These are phyloP conservation scores for Calonectria multiphialidica DNA, from an alignment of 2,329 filamentous ascomycete species.

Conservation along the genomic window DNA sequence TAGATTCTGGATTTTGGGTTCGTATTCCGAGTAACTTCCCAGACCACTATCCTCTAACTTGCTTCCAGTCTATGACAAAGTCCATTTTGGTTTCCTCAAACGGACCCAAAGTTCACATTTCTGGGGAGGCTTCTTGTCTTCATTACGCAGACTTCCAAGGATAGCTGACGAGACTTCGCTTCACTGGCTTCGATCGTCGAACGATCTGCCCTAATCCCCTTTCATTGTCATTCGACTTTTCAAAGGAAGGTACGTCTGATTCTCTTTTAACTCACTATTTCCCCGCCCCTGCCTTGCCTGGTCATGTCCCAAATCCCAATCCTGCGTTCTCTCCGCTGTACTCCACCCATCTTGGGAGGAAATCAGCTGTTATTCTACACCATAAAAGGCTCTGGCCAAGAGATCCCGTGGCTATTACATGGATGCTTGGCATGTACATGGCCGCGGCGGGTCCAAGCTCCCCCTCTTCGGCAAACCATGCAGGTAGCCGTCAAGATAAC, in stretches of 20 bases:
- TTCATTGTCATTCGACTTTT: background rate
- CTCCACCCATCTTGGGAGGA: too few species aligned
- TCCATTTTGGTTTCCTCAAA: background rate
- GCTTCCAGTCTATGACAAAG: too few species aligned
- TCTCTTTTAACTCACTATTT: background rate
- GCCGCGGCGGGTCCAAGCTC: background rate
- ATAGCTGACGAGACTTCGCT: background rate
- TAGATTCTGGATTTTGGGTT: background rate
- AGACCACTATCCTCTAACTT: background rate
- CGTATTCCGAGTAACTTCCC: too few species aligned
- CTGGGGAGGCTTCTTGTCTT: background rate
- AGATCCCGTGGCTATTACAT: background rate
- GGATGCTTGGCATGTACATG: background rate
- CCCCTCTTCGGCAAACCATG: background rate
- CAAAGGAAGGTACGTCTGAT: background rate
- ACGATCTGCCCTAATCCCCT: background rate
- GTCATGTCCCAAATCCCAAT: background rate
- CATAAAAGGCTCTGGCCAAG: background rate
- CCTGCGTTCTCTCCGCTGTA: background rate
- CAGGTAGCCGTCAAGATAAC: background rate
- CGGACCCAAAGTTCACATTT: background rate
- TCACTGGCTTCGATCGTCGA: background rate
- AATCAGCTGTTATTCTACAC: background rate
- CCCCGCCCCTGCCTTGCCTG: background rate
- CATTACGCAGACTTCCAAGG: background rate